Base-by-base conservation (phyloP, 495 filamentous ascomycete genomes). In the Articulospora tetracladia region DNA sequence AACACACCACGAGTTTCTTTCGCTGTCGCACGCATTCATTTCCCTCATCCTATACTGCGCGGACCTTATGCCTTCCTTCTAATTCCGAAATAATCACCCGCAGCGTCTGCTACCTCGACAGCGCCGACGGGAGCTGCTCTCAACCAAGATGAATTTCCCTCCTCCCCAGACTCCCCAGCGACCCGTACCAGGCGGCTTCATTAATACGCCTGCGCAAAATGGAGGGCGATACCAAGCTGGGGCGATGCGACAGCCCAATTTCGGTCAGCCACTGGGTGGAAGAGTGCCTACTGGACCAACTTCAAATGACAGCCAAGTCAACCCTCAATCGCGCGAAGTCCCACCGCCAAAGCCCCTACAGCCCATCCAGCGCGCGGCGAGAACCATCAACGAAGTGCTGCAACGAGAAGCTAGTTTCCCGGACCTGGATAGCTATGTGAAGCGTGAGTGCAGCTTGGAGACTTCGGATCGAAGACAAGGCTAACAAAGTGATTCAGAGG, bases 391-490 rank as follows among this genome's bases (percentile, higher is more conserved):
- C 75, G 82, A 88, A 63, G 84, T 85, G 15, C 73, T 98, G 24
- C 71, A 76, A 30, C 78, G 80, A 55, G 95, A 98, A 68, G 79
- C 84, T 65, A 85, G 86, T 66, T 98, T 90, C 69, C 92, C 92
- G 10, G 91, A 95, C 61, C 77, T 99, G 4, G 94, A 98, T 72
- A 88, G 82, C 65, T 96, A 96, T 73, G 79, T 95, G 63, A 86
- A 84, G 69, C 92, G 93, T 97, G 80, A 79, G 89, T 85, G 36
- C 28, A 15, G 25, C 26, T 30, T 19, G 17, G 20, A 27, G 24
- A 4, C 46, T 36, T 36, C 50, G 49, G 49, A 57, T 19, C 15
- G 51, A 54, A 30, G 50, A 22, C 19, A 49, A 8, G n/a, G 32
- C 63, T 66, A 61, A 68, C 39, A 41, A 30, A 22, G 17, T 39